Conservation (phyloP, 2,329 filamentous ascomycete genomes). For the Beauveria australis region DNA sequence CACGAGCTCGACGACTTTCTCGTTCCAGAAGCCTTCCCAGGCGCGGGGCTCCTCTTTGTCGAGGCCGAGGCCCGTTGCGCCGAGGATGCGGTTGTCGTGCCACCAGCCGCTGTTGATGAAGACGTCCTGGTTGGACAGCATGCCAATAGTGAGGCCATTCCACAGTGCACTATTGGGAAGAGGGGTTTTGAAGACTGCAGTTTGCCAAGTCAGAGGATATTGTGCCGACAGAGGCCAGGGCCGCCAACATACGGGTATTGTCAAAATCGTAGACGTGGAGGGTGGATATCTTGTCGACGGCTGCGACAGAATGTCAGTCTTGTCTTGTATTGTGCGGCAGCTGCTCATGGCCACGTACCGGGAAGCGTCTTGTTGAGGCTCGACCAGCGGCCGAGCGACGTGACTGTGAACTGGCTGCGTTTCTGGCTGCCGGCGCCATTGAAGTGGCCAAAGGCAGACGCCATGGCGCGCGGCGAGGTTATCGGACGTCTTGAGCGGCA, state of each 20-base stretch:
- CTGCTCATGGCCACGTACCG: conserved; percentile 32
- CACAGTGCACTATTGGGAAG: conserved; percentile 84
- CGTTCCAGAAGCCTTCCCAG: conserved; percentile 97
- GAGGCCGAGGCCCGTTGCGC: conserved; percentile 74
- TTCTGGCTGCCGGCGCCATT: conserved; percentile 24
- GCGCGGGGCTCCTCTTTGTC: conserved; percentile 74
- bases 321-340: neutral
- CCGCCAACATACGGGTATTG: conserved; percentile 64
- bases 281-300: conserved; percentile 60
- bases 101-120: conserved; percentile 90
- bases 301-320: conserved; percentile 24
- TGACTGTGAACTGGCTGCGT: conserved; percentile 47
- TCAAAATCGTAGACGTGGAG: conserved; percentile 98
- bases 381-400: conserved; percentile 77
- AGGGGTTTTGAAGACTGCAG: conserved; percentile 77
- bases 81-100: conserved; percentile 83
- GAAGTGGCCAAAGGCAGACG: conserved; percentile 30
- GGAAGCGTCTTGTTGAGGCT: conserved; percentile 66
- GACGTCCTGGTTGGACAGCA: conserved; percentile 64
- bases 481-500: conserved; percentile 16
- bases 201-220: neutral
- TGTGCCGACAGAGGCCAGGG: neutral
- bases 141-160: conserved; percentile 69
- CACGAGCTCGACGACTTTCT: conserved; percentile 75
- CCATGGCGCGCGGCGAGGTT: conserved; percentile 27